A percentile compares a stretch with the other conserved stretches of the same genome.
Evolutionary conservation across 805 yeast genomes (phyloP).

Genomic region (Candida rishiriensis): DNA sequence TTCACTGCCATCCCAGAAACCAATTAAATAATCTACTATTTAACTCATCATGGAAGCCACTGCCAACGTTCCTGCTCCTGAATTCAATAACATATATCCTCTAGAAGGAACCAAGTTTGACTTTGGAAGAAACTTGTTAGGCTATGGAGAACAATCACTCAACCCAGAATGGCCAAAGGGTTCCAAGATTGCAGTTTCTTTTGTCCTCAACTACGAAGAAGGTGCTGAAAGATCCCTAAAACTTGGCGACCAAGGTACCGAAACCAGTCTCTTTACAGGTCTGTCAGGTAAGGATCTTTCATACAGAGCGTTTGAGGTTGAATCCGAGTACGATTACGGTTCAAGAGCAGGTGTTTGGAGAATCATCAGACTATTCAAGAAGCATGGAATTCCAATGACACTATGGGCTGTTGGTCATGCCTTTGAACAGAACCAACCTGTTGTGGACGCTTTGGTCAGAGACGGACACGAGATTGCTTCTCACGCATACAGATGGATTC

Average conservation of each 20-base stretch:
- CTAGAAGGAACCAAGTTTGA: slow-evolving; percentile 12
- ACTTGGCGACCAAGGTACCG: slow-evolving; percentile 7
- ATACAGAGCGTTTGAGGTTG: slow-evolving; percentile 8
- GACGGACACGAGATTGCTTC: slow-evolving; percentile 38
- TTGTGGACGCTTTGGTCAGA: slow-evolving; percentile 32
- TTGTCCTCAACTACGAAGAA: slow-evolving; percentile 25
- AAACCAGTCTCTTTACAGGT: slow-evolving; percentile 4
- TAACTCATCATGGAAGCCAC: too few species aligned
- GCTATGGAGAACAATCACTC: slow-evolving; percentile 26
- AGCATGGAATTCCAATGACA: slow-evolving; percentile 30
- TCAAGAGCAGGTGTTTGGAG: slow-evolving; percentile 12
- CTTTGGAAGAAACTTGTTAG: slow-evolving; percentile 16
- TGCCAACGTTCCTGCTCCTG: too few species aligned
- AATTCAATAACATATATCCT: too few species aligned
- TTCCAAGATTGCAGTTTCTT: slow-evolving; percentile 17
- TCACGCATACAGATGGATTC: slow-evolving; percentile 36
- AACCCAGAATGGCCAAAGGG: slow-evolving; percentile 22
- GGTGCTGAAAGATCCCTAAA: slow-evolving; percentile 17
- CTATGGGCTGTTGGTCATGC: slow-evolving; percentile 38
- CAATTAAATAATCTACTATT: too few species aligned
- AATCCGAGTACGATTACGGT: slow-evolving; percentile 7
- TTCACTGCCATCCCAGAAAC: too few species aligned
- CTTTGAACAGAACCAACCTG: slow-evolving; percentile 30
- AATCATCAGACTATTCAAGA: slow-evolving; percentile 30
- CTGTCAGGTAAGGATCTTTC: slow-evolving; percentile 3